Evolutionary conservation across 768 basidiomycete species (phyloP).

Genomic region (Russula foetens): DNA sequence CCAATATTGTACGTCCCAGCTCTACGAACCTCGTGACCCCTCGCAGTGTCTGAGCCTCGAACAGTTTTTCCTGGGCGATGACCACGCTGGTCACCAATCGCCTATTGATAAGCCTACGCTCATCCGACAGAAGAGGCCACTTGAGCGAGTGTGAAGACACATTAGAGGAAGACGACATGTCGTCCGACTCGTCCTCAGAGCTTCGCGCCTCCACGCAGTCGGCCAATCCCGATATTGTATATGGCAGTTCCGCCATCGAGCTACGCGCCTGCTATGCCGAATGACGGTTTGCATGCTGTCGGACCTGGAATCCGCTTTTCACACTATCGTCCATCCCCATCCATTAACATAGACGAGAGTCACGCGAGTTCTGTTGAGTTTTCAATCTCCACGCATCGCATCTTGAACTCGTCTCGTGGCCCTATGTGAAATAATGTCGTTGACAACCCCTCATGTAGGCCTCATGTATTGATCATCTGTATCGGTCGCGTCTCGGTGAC

Average conservation of each 20-base stretch:
- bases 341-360: too few species aligned
- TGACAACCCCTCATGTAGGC: too few species aligned
- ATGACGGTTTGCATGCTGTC: not conserved
- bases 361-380: too few species aligned
- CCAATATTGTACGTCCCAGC: slow-evolving; percentile 7
- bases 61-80: slow-evolving; percentile 9
- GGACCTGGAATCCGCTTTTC: not conserved
- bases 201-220: too few species aligned
- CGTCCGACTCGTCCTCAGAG: too few species aligned
- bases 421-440: too few species aligned
- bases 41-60: not conserved
- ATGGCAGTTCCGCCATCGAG: not conserved
- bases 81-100: not conserved
- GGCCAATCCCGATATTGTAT: not conserved
- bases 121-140: not conserved
- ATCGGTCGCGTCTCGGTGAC: too few species aligned
- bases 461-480: too few species aligned
- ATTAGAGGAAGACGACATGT: not conserved
- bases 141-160: not conserved
- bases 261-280: not conserved
- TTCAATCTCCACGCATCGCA: too few species aligned
- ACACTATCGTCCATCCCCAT: not conserved
- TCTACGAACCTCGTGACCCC: not conserved
- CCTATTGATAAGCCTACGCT: slow-evolving; percentile 1
- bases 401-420: too few species aligned